Base-by-base conservation (phyloP, 2,329 filamentous ascomycete genomes). In the Pseudocercospora pini-densiflorae region DNA sequence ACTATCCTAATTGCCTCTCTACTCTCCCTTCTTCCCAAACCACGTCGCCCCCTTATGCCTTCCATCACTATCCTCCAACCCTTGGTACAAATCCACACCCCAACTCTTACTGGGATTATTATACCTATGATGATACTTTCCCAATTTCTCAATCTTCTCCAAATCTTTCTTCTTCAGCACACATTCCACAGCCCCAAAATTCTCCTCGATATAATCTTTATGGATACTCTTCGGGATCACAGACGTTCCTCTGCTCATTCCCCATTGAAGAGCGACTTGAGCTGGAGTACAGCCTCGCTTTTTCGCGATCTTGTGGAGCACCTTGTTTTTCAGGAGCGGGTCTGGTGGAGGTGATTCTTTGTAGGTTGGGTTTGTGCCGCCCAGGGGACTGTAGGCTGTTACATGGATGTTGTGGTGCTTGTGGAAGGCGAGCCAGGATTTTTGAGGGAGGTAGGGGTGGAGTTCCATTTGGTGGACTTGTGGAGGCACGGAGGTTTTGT, bases 301-400 rank as follows among this genome's bases (percentile, higher is more conserved):
- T 80, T 88, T 88, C 77, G 89, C 85, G 21, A 91, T 87, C 61
- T 91, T 81, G 78, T 88, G 84, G 59, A 89, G 80, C 40, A 89
- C 84, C 1, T 87, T 85, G 76, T 87, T 88, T 64, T 88, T 87
- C 68, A 86, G 62, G 27, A 75, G 67, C 23, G 71, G 72, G n/a
- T 59, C 66, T 12, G 72, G 72, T 24, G 67, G 69, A 21, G 47
- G 64, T 54, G 70, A 68, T 10, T 68, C 63, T 16, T 71, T 62
- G 70, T 86, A 84, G 3, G 75, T 83, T 1, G 84, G 84, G 59
- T 75, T 75, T 47, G 73, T 74, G 10, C 74, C 74, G 14, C 65
- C 74, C 21, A 76, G 73, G 7, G 74, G 74, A 5, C 72, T 74
- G 65, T 75, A 76, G 59, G 73, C 75, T 10, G 73, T 72, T 2